Base-by-base conservation (phyloP, 208 protist species). In the Lotmaria passim region DNA sequence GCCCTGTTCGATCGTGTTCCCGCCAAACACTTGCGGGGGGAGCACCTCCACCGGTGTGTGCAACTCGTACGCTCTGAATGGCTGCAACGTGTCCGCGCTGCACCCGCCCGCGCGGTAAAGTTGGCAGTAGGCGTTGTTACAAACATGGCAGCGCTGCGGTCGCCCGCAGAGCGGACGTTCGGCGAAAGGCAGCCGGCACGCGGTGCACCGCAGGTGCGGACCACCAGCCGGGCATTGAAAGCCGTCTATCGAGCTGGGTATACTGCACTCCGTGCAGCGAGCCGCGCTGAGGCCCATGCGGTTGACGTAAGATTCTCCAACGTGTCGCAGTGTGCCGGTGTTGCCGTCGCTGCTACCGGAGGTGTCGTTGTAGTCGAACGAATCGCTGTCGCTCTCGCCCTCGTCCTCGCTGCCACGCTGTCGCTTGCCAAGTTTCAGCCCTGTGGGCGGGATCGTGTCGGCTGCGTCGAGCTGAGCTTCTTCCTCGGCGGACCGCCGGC, bases 121-220 rank as follows among this genome's bases (percentile, higher is more conserved):
- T 60, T 84, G 71, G 61, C 93, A 97, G 78, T 83, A 89, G 8
- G 90, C 75, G 0, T 50, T 43, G 33, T 62, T 79, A 75, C 93
- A 97, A 8, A 97, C 69, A 43, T 87, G 79, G 73, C 93, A 96
- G 23, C 79, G 71, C 74, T 95, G 90, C 47, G 87, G 83, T 0
- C 79, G 78, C n/a, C 63, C 73, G 39, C 85, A 93, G 6, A 94
- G 79, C 4, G 92, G 89, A 11, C 92, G 82, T 34, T 92, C 79
- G 0, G 92, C 83, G 60, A 94, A 96, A 21, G 64, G 57, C n/a
- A 28, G 17, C 23, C 57, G 12, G 61, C 90, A 96, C 6, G 67
- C 52, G 7, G 24, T 1, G 58, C 93, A 96, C 7, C 15, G 34
- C 15, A 86, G 69, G 52, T 96, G 93, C 0, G 83, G 57, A 15